These are phyloP conservation scores for Phytophthora ohioensis DNA, from an alignment of 352 stramenopile species.

Conservation along the genomic window DNA sequence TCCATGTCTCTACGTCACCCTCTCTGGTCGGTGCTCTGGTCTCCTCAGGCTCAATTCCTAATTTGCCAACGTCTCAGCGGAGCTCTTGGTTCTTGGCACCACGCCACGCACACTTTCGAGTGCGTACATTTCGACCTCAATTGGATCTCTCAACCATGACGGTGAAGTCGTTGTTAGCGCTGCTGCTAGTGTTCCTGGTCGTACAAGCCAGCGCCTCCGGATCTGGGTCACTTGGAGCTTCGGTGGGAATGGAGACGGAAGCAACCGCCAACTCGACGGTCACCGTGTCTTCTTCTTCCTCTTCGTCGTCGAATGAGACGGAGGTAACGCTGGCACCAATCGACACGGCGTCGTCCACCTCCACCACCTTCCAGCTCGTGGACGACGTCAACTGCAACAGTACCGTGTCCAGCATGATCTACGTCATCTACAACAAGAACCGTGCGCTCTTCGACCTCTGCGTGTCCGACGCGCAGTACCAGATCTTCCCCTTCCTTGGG, in stretches of 20 bases:
- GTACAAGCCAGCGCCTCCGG: slow-evolving; percentile 11
- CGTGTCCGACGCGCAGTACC: slow-evolving; percentile 56
- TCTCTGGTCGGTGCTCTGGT: slow-evolving; percentile 41
- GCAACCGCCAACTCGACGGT: slow-evolving; percentile 1
- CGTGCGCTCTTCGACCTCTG: slow-evolving; percentile 59
- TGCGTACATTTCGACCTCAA: slow-evolving; percentile 6
- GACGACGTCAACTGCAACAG: slow-evolving; percentile 50
- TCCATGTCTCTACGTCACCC: slow-evolving; percentile 31
- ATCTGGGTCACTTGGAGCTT: slow-evolving; percentile 26
- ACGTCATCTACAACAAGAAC: slow-evolving; percentile 67
- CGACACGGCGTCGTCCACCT: slow-evolving; percentile 49
- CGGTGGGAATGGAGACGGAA: slow-evolving; percentile 16
- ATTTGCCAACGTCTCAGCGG: slow-evolving; percentile 3
- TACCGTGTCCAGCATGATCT: slow-evolving; percentile 50
- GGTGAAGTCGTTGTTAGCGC: slow-evolving; percentile 7
- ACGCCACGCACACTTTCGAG: slow-evolving; percentile 5
- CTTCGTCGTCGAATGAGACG: slow-evolving; percentile 14
- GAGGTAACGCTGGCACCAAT: slow-evolving; percentile 35
- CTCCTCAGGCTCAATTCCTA: slow-evolving; percentile 21
- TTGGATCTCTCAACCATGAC: slow-evolving; percentile 12
- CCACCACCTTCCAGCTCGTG: slow-evolving; percentile 60
- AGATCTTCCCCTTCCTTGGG: slow-evolving; percentile 66
- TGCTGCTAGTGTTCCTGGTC: slow-evolving; percentile 28
- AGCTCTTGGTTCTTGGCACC: not conserved
- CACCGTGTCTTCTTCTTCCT: slow-evolving; percentile 6